phyloP scores from a whole-genome alignment of 768 basidiomycete species.

The Lentinula sp. region DNA sequence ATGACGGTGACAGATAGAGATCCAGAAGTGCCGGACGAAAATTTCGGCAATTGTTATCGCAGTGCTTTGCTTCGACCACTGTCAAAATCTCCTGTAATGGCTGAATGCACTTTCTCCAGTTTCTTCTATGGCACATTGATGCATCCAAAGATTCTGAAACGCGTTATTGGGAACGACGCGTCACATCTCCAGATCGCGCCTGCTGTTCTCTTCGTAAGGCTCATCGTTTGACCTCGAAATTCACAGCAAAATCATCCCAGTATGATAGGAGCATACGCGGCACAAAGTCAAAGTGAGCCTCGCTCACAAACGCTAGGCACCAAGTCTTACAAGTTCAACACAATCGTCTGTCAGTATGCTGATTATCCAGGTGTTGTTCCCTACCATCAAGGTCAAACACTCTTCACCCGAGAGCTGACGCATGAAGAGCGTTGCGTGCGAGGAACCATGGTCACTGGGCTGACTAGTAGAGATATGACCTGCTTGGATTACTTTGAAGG shows the following conservation, averaged over 20 bases:
- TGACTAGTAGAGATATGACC: slow-evolving; percentile 58
- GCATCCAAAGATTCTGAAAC: slow-evolving; percentile 75
- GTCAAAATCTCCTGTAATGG: neutral
- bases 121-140: slow-evolving; percentile 93
- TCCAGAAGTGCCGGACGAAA: neutral
- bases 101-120: slow-evolving; percentile 23
- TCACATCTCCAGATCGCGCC: slow-evolving; percentile 60
- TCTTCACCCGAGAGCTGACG: slow-evolving; percentile 46
- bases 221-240: neutral
- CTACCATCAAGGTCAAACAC: slow-evolving; percentile 35
- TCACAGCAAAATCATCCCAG: neutral
- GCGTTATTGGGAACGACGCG: slow-evolving; percentile 71
- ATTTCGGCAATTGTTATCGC: neutral
- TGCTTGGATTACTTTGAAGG: slow-evolving; percentile 82
- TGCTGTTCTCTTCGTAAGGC: slow-evolving; percentile 65
- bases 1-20: neutral
- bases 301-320: neutral
- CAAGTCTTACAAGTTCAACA: neutral
- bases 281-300: slow-evolving; percentile 63
- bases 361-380: slow-evolving; percentile 87
- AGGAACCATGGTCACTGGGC: slow-evolving; percentile 73
- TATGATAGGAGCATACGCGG: slow-evolving; percentile 64
- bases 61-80: too few species aligned
- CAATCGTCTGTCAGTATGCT: slow-evolving; percentile 32
- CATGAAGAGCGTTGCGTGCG: slow-evolving; percentile 65